Evolutionary conservation across 768 basidiomycete genomes (phyloP).

Genomic region (Mycena venus): DNA sequence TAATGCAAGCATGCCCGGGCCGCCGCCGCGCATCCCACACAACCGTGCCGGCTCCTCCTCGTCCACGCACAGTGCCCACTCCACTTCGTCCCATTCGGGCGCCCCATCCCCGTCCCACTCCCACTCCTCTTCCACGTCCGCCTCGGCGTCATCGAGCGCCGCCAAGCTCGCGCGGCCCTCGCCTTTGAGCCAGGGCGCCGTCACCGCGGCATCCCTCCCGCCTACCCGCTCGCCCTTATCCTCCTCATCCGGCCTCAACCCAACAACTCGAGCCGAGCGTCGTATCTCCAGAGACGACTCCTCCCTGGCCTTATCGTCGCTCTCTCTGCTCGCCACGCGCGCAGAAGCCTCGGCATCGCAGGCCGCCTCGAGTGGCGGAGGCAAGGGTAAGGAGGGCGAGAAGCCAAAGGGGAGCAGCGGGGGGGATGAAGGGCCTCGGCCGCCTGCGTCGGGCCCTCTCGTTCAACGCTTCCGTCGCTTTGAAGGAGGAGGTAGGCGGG

Average conservation of each 20-base stretch:
- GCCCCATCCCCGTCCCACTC: slow-evolving; percentile 38
- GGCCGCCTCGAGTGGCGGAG: neutral
- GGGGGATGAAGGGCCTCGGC: slow-evolving; percentile 70
- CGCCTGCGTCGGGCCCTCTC: slow-evolving; percentile 81
- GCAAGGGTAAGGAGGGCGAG: slow-evolving; percentile 46
- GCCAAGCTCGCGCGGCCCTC: slow-evolving; percentile 48
- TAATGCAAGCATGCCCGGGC: slow-evolving; percentile 46
- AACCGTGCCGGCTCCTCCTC: slow-evolving; percentile 42
- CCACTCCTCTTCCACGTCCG: slow-evolving; percentile 36
- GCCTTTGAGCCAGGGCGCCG: slow-evolving; percentile 47
- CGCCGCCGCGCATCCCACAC: slow-evolving; percentile 47
- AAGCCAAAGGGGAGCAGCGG: slow-evolving; percentile 62
- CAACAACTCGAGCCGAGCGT: slow-evolving; percentile 57
- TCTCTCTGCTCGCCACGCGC: slow-evolving; percentile 27
- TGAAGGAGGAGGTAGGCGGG: slow-evolving; percentile 65
- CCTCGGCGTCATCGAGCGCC: slow-evolving; percentile 23
- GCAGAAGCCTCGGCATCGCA: slow-evolving; percentile 10
- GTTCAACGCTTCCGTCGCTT: slow-evolving; percentile 68
- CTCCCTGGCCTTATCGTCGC: slow-evolving; percentile 33
- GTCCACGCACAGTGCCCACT: slow-evolving; percentile 36
- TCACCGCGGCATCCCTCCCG: slow-evolving; percentile 21
- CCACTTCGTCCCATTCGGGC: slow-evolving; percentile 43
- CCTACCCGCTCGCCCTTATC: slow-evolving; percentile 23
- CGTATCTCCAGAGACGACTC: slow-evolving; percentile 62
- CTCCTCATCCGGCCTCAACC: slow-evolving; percentile 32